These are phyloP conservation scores for Prunus fruticosa DNA, from an alignment of 306 rosid genomes.

Conservation along the genomic window DNA sequence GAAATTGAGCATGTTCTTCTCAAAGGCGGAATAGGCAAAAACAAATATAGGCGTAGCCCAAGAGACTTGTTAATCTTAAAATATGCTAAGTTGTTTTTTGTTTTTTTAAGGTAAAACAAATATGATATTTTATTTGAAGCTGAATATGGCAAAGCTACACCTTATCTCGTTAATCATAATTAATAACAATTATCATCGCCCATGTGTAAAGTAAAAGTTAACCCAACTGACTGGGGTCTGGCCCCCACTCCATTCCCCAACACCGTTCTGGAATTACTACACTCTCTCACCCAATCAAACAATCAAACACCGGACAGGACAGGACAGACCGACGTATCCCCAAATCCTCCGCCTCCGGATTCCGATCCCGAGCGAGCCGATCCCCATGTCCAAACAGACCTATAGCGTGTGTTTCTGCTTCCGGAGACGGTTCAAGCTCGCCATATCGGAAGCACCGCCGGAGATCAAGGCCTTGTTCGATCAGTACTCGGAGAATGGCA, in stretches of 20 bases:
- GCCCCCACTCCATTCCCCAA: background rate
- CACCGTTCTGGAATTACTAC: background rate
- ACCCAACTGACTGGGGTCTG: no score
- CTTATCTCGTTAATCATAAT: background rate
- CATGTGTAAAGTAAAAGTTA: background rate
- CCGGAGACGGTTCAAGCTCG: slow-evolving; percentile 67
- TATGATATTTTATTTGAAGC: background rate
- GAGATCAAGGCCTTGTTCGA: slow-evolving; percentile 63
- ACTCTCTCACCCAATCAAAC: background rate
- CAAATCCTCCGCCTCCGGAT: background rate
- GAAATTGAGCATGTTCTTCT: background rate
- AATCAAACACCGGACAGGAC: no score
- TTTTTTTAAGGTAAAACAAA: no score
- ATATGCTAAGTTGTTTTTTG: no score
- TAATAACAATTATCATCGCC: background rate
- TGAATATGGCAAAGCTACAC: background rate
- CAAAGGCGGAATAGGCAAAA: background rate
- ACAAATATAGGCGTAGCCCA: background rate
- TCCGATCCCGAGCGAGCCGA: background rate
- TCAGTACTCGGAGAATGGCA: slow-evolving; percentile 65
- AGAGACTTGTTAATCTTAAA: no score
- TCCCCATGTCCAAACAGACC: slow-evolving; percentile 74
- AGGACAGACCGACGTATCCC: background rate
- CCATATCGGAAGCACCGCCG: slow-evolving; percentile 64
- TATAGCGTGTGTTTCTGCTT: slow-evolving; percentile 92